Conservation (phyloP, 2,329 filamentous ascomycete genomes). For the Stagonosporopsis chrysanthemi region DNA sequence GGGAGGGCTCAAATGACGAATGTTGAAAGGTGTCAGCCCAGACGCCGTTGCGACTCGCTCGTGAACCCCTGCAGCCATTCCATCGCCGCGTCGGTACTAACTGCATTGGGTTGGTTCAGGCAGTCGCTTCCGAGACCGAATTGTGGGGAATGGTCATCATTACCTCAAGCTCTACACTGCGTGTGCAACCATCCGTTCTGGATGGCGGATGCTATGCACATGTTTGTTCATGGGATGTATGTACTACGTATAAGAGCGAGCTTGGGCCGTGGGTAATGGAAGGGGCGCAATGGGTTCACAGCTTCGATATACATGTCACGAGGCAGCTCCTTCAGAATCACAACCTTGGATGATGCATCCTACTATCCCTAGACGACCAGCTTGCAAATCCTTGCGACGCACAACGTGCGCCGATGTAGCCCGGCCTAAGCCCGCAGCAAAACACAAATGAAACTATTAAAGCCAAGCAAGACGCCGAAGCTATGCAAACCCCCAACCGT, state of each 20-base stretch:
- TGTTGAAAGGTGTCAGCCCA: conserved; percentile 20
- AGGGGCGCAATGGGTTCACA: neutral
- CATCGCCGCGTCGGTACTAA: conserved; percentile 2
- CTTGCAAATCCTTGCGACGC: neutral
- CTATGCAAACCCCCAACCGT: conserved; percentile 16
- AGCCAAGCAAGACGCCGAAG: conserved; percentile 12
- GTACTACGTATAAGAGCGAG: neutral
- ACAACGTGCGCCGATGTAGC: neutral
- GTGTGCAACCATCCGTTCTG: neutral
- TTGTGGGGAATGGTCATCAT: conserved; percentile 6
- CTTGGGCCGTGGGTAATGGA: neutral
- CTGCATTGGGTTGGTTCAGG: neutral
- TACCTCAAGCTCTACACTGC: neutral
- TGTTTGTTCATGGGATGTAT: too few relatives aligned
- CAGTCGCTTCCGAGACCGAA: conserved; percentile 3
- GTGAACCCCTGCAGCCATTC: conserved; percentile 9
- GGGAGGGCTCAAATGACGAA: conserved; percentile 4
- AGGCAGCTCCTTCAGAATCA: neutral
- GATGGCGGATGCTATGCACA: neutral
- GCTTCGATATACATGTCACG: neutral
- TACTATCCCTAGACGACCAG: neutral
- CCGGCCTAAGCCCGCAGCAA: neutral
- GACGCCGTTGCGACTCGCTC: conserved; percentile 7
- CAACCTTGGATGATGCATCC: neutral
- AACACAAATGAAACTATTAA: neutral